A percentile compares a stretch with the other conserved stretches of the same genome.
Conservation (phyloP, 495 filamentous ascomycete species). For the Tuber umbilicatum region DNA sequence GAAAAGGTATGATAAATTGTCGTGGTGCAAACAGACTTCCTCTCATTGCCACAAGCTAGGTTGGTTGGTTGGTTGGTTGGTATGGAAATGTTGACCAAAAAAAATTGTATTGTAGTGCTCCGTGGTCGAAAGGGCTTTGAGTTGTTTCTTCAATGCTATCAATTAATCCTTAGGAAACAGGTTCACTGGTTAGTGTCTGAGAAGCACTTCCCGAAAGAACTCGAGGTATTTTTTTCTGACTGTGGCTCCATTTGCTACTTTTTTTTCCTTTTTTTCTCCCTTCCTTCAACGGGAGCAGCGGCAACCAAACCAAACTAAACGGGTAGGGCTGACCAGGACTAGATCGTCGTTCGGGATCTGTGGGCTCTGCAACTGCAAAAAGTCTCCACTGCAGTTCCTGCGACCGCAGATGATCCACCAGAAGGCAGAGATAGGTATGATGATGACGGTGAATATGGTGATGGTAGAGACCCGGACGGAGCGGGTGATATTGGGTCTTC, state of each 20-base stretch:
- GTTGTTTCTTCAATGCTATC: constrained; percentile 75
- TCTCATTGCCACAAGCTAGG: not conserved
- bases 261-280: not conserved
- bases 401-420: constrained; percentile 11
- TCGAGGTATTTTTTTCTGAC: constrained; percentile 51
- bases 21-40: not conserved
- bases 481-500: constrained; percentile 24
- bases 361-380: constrained; percentile 59
- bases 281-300: not conserved
- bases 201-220: constrained; percentile 56
- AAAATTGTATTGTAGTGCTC: constrained; percentile 21
- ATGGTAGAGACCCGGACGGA: constrained; percentile 8
- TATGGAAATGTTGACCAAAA: not conserved
- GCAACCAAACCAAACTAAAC: not conserved
- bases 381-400: constrained; percentile 20
- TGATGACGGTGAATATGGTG: constrained; percentile 9
- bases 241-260: constrained; percentile 33
- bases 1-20: constrained; percentile 46
- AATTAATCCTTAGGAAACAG: constrained; percentile 78
- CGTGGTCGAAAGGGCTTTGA: constrained; percentile 52
- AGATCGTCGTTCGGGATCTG: constrained; percentile 58
- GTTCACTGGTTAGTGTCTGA: constrained; percentile 55
- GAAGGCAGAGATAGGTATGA: not conserved
- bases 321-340: constrained; percentile 9
- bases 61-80: not conserved